Evolutionary conservation across 106 monocot genomes (phyloP).

Genomic region (Dendrobium huoshanense): DNA sequence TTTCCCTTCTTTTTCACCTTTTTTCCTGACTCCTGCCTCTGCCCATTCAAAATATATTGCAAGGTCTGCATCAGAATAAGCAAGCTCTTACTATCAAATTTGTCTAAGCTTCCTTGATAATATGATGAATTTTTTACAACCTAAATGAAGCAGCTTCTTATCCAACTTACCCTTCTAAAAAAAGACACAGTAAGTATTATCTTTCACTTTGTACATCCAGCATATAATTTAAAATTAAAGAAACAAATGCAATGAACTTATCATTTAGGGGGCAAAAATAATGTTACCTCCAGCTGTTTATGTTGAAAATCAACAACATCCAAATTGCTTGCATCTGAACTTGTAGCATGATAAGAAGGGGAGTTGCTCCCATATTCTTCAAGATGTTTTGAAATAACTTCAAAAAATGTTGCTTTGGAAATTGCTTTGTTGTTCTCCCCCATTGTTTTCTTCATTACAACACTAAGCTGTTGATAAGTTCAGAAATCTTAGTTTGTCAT

Average conservation of each 20-base stretch:
- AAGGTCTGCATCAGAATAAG: too few species aligned
- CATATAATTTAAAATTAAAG: too few species aligned
- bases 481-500: neutral
- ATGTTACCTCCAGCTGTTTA: conserved; percentile 26
- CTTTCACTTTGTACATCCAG: too few species aligned
- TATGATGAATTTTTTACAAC: neutral
- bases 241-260: neutral
- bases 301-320: conserved; percentile 21
- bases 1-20: too few species aligned
- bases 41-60: too few species aligned
- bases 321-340: conserved; percentile 4
- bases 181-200: too few species aligned
- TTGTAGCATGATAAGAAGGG: neutral
- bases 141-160: too few species aligned
- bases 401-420: conserved; percentile 21
- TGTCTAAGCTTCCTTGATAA: too few species aligned
- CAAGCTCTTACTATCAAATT: too few species aligned
- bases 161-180: too few species aligned
- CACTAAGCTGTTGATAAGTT: conserved; percentile 18
- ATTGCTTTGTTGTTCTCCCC: conserved; percentile 13
- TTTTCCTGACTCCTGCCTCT: too few species aligned
- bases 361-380: conserved; percentile 7
- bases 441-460: conserved; percentile 24
- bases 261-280: neutral
- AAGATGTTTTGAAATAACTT: conserved; percentile 14